Conservation (phyloP, 768 basidiomycete genomes). For the Auriscalpium microsporum region DNA sequence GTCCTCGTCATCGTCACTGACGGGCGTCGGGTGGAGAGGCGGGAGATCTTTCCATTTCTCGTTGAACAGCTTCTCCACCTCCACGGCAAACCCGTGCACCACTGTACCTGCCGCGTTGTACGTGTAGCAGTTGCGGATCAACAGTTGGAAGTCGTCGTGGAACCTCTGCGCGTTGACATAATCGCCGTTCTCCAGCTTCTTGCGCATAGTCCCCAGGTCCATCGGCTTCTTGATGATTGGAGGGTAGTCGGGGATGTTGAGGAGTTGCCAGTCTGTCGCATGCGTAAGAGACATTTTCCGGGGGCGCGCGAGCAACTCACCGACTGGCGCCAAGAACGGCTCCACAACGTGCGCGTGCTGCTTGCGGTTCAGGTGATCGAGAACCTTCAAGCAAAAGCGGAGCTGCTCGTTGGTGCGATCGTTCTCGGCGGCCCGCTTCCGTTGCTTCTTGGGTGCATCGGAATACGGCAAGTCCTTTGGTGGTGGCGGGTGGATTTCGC, state of each 20-base stretch:
- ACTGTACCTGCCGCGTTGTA: constrained; percentile 88
- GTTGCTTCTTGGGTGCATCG: constrained; percentile 62
- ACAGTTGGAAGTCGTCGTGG: constrained; percentile 85
- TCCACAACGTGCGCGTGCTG: constrained; percentile 62
- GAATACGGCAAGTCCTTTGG: constrained; percentile 85
- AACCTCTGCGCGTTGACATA: constrained; percentile 78
- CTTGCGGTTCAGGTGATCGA: constrained; percentile 72
- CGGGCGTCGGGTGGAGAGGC: constrained; percentile 34
- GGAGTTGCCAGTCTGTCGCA: constrained; percentile 58
- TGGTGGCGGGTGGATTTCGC: constrained; percentile 94
- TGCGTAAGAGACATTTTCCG: not conserved
- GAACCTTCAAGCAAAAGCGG: constrained; percentile 67
- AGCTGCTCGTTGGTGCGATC: constrained; percentile 79
- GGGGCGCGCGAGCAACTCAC: constrained; percentile 37
- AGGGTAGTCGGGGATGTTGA: constrained; percentile 78
- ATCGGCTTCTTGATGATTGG: constrained; percentile 91
- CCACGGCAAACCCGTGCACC: constrained; percentile 79
- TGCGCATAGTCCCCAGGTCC: constrained; percentile 86
- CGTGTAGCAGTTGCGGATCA: constrained; percentile 87
- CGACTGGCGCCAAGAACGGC: constrained; percentile 93
- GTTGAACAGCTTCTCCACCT: constrained; percentile 82
- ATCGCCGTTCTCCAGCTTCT: constrained; percentile 69
- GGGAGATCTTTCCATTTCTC: constrained; percentile 86
- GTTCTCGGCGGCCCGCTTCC: constrained; percentile 50
- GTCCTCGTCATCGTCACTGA: constrained; percentile 54